Base-by-base conservation (phyloP, 2,329 filamentous ascomycete genomes). In the Hypoxylon sp. region DNA sequence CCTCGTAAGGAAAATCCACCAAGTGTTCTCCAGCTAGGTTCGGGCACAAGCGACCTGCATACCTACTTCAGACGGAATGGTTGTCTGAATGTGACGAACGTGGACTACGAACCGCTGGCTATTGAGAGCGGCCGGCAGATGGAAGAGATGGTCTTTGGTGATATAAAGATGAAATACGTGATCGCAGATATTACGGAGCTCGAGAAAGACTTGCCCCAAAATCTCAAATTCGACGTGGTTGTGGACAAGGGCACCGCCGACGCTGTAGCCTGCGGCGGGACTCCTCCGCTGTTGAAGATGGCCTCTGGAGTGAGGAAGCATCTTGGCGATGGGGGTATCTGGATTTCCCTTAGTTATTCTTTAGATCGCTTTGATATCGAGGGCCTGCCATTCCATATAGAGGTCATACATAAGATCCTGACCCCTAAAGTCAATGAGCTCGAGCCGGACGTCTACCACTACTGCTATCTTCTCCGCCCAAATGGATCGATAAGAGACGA, bases 241-340 rank as follows among this genome's bases (percentile, higher is more conserved):
- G 62, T 85, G 12, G 84, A 86, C 70, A 85, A 85, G 70, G 81
- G 82, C 72, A 84, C 83, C 0, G 80, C 73, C 3, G 84, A 85
- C 46, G 83, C 83, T 2, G 74, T 85, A 3, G 79, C 83, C 0
- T 85, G 83, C 45, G 82, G 77, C 12, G 83, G 81, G 5, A 75
- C 76, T 2, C 75, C 73, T 5, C 71, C 77, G 1, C 48, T 85
- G 1, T 65, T 75, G 25, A 67, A 73, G 1, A 84, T 85, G 82
- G 76, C 76, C 3, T 41, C 70, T 8, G 71, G 78, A 0, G 76
- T 85, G 9, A 72, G 71, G 16, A 61, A 64, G 9, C 77, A 73
- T 54, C 73, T 85, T 12, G 73, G 73, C 0, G 73, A 77, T 0
- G 75, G 68, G 3, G 82, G 80, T 0, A 62, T 81, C 12, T 85